Conservation (phyloP, 352 stramenopile genomes). For the Pythium myriotylum region DNA sequence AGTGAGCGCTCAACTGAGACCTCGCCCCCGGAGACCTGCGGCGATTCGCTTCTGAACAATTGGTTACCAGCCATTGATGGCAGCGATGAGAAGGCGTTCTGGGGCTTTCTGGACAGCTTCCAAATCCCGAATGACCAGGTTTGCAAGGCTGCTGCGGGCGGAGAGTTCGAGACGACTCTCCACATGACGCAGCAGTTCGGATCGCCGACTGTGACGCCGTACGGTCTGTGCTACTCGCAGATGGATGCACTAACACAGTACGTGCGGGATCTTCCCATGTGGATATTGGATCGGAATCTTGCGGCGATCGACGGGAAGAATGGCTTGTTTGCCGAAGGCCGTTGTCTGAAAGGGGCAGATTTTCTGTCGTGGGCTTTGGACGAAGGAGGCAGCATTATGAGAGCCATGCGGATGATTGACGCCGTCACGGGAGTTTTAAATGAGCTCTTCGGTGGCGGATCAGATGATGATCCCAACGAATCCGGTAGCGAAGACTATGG, state of each 20-base stretch:
- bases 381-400: neutral
- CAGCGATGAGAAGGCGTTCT: too few species aligned
- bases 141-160: too few species aligned
- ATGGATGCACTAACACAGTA: neutral
- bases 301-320: neutral
- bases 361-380: neutral
- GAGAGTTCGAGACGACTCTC: too few species aligned
- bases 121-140: too few species aligned
- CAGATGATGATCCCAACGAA: neutral
- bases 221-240: neutral
- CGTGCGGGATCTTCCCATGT: neutral
- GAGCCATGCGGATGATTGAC: neutral
- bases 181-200: too few species aligned
- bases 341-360: neutral
- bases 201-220: too few species aligned
- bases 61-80: too few species aligned
- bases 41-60: too few species aligned
- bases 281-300: neutral
- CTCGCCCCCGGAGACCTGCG: too few species aligned
- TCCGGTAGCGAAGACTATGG: neutral
- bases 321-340: neutral
- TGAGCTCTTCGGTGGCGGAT: neutral
- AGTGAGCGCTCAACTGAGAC: too few species aligned
- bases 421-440: neutral
- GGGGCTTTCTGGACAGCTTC: too few species aligned